Conservation (phyloP, 1,139 yeast genomes). For the Yamadazyma mexicana region DNA sequence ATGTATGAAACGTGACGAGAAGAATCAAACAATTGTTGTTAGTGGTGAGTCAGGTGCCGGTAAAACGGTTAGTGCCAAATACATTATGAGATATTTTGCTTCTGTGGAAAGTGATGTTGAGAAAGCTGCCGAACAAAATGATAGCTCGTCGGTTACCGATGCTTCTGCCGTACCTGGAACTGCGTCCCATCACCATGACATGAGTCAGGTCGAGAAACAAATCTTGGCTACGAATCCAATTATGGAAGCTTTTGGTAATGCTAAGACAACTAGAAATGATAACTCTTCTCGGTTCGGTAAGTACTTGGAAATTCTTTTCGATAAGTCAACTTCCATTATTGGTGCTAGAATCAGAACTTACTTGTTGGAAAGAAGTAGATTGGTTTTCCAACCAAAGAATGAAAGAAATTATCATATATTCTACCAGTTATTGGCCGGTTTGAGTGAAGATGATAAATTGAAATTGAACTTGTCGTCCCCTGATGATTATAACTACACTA, state of each 20-base stretch:
- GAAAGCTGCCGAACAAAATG: constrained; percentile 16
- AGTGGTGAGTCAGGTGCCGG: constrained; percentile 99
- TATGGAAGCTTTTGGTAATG: constrained; percentile 98
- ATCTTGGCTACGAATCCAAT: constrained; percentile 97
- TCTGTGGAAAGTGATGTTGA: constrained; percentile 74
- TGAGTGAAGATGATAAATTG: constrained; percentile 58
- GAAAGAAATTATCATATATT: constrained; percentile 96
- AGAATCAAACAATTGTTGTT: constrained; percentile 94
- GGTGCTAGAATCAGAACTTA: constrained; percentile 96
- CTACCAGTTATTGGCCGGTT: constrained; percentile 85
- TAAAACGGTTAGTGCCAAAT: constrained; percentile 95
- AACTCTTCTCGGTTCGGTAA: constrained; percentile 97
- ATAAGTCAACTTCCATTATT: constrained; percentile 69
- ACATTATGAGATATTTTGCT: constrained; percentile 96
- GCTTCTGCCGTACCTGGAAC: constrained; percentile 25
- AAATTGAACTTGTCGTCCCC: constrained; percentile 62
- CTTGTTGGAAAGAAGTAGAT: constrained; percentile 86
- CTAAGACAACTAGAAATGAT: constrained; percentile 95
- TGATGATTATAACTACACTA: constrained; percentile 75
- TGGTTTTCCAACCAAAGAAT: constrained; percentile 85
- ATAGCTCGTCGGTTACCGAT: background rate
- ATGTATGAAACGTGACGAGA: constrained; percentile 82
- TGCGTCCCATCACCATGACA: constrained; percentile 55
- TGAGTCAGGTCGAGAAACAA: constrained; percentile 91
- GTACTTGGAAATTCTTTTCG: constrained; percentile 87